Base-by-base conservation (phyloP, 345 rosid species). In the Gossypium mustelinum region DNA sequence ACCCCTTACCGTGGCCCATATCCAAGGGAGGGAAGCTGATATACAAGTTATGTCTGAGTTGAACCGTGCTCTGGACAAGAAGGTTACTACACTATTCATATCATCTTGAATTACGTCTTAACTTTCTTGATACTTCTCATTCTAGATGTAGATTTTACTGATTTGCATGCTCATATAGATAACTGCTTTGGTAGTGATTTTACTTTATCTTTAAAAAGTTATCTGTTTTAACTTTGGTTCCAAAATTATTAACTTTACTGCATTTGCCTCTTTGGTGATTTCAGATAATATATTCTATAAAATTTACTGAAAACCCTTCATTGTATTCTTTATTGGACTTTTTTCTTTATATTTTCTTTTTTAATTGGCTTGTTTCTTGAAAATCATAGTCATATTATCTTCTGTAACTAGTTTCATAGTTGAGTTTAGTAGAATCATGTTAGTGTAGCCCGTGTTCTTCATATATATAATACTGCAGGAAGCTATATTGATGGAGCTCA, bases 21-120 rank as follows among this genome's bases (percentile, higher is more conserved):
- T 71, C 76, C 89, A 85, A 78, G 84, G 81, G 61, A 88, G 88
- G 79, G 97, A 89, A 83, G 85, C 84, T 76, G 90, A 87, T 79
- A 62, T 83, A 72, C 90, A 74, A 80, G 87, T 85, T 76, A 72
- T 89, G 74, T 83, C 90, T 43, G 85, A 76, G 71, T 84, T 86
- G 69, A 81, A 82, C 56, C 80, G 65, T 73, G 83, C 87, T 68
- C 79, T 75, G 73, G 86, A 87, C 74, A 89, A 81, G 76, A 90
- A 89, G 97, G 99, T 93, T 75, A 62, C 51, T 52, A 18, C 52
- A 29, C 70, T 9, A 66, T 64, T 52, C 41, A 13, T 43, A 39
- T 20, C 17, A 11, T 57, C 57, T 14, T 57, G 34, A 70, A 16
- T 68, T 54, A 20, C 74, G 17, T 39, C 74, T 54, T 54, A 74